These are phyloP conservation scores for Eutypa lata DNA, from an alignment of 2,329 filamentous ascomycete species.

Conservation along the genomic window DNA sequence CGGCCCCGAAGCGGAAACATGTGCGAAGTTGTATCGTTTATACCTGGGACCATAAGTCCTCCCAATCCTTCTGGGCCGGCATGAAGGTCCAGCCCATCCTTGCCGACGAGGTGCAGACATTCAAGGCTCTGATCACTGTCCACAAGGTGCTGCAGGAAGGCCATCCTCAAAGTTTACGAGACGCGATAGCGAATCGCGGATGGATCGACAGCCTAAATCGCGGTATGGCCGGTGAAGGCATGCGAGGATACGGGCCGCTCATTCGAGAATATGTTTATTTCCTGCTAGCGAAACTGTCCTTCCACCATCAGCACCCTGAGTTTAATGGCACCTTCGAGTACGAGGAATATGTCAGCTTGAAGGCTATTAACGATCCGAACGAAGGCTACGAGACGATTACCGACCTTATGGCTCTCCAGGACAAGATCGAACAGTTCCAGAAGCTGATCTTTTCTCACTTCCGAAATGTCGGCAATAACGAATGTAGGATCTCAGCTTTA, in stretches of 20 bases:
- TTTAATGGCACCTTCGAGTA: constrained; percentile 99
- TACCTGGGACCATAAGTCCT: constrained; percentile 98
- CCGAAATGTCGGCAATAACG: constrained; percentile 85
- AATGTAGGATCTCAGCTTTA: constrained; percentile 90
- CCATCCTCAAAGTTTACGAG: constrained; percentile 80
- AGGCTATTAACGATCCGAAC: constrained; percentile 97
- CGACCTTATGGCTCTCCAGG: constrained; percentile 93
- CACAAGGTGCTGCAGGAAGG: constrained; percentile 98
- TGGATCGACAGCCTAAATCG: constrained; percentile 94
- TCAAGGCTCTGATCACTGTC: constrained; percentile 95
- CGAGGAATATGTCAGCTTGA: constrained; percentile 96
- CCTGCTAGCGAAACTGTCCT: constrained; percentile 89
- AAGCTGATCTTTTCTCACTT: constrained; percentile 99
- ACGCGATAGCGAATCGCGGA: constrained; percentile 81
- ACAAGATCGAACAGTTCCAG: constrained; percentile 98
- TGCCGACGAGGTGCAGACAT: constrained; percentile 97
- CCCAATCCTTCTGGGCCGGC: constrained; percentile 90
- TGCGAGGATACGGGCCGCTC: constrained; percentile 85
- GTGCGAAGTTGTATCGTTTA: constrained; percentile 97
- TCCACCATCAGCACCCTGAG: constrained; percentile 93
- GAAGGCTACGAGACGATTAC: constrained; percentile 96
- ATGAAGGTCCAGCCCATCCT: constrained; percentile 99
- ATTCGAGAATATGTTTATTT: constrained; percentile 98
- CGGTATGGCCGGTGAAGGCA: constrained; percentile 76
- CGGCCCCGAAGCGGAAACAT: constrained; percentile 79